A percentile compares a stretch with the other conserved stretches of the same genome.
Conservation (phyloP, 345 rosid species). For the Euphorbia tirucalli region DNA sequence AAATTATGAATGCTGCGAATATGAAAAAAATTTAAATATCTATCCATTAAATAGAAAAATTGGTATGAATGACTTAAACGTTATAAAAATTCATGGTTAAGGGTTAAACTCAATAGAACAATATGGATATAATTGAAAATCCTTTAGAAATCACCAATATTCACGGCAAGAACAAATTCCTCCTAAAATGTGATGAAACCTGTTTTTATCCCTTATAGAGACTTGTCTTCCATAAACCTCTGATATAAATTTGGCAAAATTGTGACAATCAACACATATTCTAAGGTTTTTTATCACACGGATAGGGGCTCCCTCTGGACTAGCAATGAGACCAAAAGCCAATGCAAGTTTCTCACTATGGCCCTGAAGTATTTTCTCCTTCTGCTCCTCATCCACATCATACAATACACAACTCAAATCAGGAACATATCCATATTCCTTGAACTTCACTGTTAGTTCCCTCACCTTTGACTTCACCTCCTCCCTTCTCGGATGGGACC, state of each 20-base stretch:
- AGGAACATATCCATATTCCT: slow-evolving; percentile 79
- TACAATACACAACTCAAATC: slow-evolving; percentile 73
- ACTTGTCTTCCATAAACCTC: slow-evolving; percentile 54
- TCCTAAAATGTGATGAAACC: slow-evolving; percentile 59
- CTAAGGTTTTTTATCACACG: slow-evolving; percentile 80
- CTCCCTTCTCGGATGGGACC: slow-evolving; percentile 69
- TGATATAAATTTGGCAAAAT: slow-evolving; percentile 74
- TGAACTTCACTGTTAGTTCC: slow-evolving; percentile 51
- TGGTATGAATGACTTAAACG: no score
- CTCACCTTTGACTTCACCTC: slow-evolving; percentile 55
- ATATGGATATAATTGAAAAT: no score
- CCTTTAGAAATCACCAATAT: slow-evolving; percentile 70
- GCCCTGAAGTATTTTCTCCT: slow-evolving; percentile 72
- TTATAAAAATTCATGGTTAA: no score
- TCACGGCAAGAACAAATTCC: slow-evolving; percentile 82
- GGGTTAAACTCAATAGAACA: no score
- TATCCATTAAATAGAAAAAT: no score
- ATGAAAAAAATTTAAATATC: no score
- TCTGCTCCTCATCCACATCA: slow-evolving; percentile 90
- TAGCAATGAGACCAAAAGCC: slow-evolving; percentile 67
- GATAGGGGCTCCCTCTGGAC: slow-evolving; percentile 44
- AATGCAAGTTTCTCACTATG: slow-evolving; percentile 90
- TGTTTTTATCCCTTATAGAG: slow-evolving; percentile 69
- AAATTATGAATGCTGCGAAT: no score
- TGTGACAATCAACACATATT: slow-evolving; percentile 85